Conservation (phyloP, 306 rosid species). For the Sophora flavescens region DNA sequence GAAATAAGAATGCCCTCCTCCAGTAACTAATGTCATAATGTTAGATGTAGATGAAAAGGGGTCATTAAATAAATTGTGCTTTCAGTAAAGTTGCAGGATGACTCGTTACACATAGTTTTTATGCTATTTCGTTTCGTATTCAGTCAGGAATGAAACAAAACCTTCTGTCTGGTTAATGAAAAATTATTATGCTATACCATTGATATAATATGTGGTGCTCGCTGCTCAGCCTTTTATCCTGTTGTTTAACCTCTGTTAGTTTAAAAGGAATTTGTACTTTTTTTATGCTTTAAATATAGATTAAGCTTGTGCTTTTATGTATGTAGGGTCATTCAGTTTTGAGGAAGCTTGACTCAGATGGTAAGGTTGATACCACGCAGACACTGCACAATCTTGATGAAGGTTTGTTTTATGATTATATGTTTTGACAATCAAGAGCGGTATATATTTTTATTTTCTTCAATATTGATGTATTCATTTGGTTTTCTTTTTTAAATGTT, state of each 20-base stretch:
- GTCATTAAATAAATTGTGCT: not conserved
- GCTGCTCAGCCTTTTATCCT: not conserved
- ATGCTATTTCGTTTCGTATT: not conserved
- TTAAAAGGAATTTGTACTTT: not conserved
- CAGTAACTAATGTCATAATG: not conserved
- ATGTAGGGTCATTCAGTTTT: conserved; percentile 83
- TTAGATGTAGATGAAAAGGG: not conserved
- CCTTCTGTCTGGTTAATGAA: not conserved
- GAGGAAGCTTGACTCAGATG: conserved; percentile 80
- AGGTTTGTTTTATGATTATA: conserved; percentile 55
- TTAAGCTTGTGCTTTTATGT: conserved; percentile 21
- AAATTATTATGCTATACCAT: not conserved
- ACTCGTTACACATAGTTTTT: not conserved
- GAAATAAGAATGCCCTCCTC: not conserved
- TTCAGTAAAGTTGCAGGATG: not conserved
- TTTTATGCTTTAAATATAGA: not conserved
- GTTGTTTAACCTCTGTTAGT: not conserved
- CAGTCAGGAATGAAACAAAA: not conserved
- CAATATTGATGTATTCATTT: not conserved
- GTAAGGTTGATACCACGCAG: conserved; percentile 71
- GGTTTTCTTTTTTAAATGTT: conserved; percentile 8
- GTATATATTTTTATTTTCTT: no score
- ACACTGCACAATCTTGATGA: conserved; percentile 82
- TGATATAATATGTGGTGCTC: not conserved
- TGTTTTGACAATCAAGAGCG: not conserved